A percentile compares a stretch with the other conserved stretches of the same genome.
phyloP scores from a whole-genome alignment of 148 eudicot species.

The Cornus kousa region DNA sequence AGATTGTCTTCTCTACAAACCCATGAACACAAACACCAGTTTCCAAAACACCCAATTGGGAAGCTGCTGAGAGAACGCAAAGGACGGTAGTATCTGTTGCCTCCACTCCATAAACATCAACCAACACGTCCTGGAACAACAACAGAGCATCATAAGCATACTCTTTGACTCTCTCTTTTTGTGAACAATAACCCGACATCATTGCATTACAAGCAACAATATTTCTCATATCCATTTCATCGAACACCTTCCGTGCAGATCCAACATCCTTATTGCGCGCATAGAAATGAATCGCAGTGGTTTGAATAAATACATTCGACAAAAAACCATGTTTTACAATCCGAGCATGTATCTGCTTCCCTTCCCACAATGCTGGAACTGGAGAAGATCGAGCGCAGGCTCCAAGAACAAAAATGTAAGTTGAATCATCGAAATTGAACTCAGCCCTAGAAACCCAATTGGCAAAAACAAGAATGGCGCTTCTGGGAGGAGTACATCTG shows the following conservation, averaged over 20 bases:
- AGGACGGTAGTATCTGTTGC: conserved; percentile 48
- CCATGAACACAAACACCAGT: conserved; percentile 56
- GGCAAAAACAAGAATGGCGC: conserved; percentile 42
- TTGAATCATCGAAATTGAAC: too few species aligned
- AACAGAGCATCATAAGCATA: conserved; percentile 31
- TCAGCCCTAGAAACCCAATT: too few species aligned
- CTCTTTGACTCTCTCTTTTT: conserved; percentile 9
- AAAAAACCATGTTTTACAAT: conserved; percentile 34
- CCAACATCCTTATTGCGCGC: conserved; percentile 25
- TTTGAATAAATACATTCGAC: conserved; percentile 29
- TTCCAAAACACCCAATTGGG: conserved; percentile 42
- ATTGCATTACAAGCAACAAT: conserved; percentile 61
- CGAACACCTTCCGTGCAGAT: conserved; percentile 50
- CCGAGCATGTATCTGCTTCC: conserved; percentile 50
- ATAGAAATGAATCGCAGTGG: conserved; percentile 57
- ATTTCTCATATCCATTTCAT: conserved; percentile 56
- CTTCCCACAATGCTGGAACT: conserved; percentile 32
- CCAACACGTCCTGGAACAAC: conserved; percentile 45
- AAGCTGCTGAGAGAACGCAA: conserved; percentile 53
- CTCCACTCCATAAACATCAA: conserved; percentile 17
- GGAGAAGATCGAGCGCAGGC: conserved; percentile 51
- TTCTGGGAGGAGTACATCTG: conserved; percentile 46
- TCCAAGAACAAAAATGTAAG: conserved; percentile 52
- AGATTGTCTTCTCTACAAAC: conserved; percentile 36
- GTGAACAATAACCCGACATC: conserved; percentile 56